Percentiles rank a stretch among this genome's conserved stretches.
Evolutionary conservation across 2,329 filamentous ascomycete genomes (phyloP).

Genomic region (Saccharata proteae): DNA sequence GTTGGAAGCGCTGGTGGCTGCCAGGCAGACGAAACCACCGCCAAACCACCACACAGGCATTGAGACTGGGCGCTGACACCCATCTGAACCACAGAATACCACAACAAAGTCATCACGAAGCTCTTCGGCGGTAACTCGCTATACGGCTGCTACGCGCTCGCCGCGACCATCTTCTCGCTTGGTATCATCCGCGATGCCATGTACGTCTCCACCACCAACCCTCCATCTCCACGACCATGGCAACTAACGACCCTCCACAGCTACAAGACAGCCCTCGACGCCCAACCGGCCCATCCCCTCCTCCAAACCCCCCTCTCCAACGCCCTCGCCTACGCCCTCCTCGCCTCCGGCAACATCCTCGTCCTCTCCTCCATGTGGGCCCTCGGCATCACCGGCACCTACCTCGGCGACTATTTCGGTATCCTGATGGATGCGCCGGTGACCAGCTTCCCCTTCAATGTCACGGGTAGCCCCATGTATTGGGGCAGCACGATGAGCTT

Average conservation of each 20-base stretch:
- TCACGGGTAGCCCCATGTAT: conserved; percentile 91
- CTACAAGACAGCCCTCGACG: conserved; percentile 71
- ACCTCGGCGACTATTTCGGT: conserved; percentile 96
- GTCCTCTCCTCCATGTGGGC: conserved; percentile 85
- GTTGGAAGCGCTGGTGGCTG: background rate
- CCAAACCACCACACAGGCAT: conserved; percentile 4
- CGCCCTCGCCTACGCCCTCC: conserved; percentile 56
- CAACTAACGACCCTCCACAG: conserved; percentile 34
- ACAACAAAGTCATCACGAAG: conserved; percentile 76
- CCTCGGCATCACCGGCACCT: conserved; percentile 88
- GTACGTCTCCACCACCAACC: conserved; percentile 16
- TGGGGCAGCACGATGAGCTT: conserved; percentile 89
- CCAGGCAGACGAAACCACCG: background rate
- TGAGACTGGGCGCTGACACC: background rate
- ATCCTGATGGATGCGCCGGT: conserved; percentile 95
- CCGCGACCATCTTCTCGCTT: conserved; percentile 77
- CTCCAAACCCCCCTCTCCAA: conserved; percentile 50
- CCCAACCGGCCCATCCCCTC: conserved; percentile 62
- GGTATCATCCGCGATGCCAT: conserved; percentile 70
- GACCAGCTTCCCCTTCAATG: conserved; percentile 89
- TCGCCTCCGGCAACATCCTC: conserved; percentile 66
- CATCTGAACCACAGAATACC: conserved; percentile 56
- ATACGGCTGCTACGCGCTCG: conserved; percentile 79
- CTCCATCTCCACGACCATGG: background rate
- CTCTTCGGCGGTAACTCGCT: conserved; percentile 69